phyloP scores from a whole-genome alignment of 2,329 filamentous ascomycete genomes.

The Aspergillus versicolor region DNA sequence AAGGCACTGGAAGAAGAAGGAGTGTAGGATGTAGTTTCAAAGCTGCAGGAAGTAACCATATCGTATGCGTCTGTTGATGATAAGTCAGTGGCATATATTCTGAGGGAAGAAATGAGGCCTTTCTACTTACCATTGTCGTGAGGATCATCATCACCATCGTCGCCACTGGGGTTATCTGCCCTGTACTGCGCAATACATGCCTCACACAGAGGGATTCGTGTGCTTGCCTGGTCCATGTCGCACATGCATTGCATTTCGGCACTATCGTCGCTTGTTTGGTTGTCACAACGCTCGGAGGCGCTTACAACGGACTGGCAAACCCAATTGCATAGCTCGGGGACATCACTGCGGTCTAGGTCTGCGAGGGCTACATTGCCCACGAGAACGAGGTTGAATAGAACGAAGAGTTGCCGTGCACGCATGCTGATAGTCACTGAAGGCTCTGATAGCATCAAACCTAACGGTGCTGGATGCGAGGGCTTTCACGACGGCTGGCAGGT shows the following conservation, averaged over 20 bases:
- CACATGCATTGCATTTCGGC: slow-evolving; percentile 31
- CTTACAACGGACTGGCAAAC: slow-evolving; percentile 26
- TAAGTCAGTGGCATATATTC: slow-evolving; percentile 6
- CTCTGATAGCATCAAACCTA: neutral
- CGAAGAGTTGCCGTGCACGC: slow-evolving; percentile 21
- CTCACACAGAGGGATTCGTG: slow-evolving; percentile 30
- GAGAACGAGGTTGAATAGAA: slow-evolving; percentile 26
- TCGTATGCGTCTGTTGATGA: slow-evolving; percentile 27
- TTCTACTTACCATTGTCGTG: slow-evolving; percentile 28
- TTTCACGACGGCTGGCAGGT: neutral
- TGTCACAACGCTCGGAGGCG: slow-evolving; percentile 25
- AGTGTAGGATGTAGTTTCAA: slow-evolving; percentile 29
- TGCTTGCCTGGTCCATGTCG: slow-evolving; percentile 25
- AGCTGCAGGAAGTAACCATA: slow-evolving; percentile 28
- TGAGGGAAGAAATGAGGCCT: neutral
- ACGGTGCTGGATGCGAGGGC: neutral
- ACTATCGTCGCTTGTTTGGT: slow-evolving; percentile 20
- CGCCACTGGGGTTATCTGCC: slow-evolving; percentile 13
- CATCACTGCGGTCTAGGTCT: slow-evolving; percentile 28
- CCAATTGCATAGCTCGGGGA: slow-evolving; percentile 28
- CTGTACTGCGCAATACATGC: slow-evolving; percentile 32
- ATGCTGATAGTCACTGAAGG: neutral
- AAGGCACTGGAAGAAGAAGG: neutral
- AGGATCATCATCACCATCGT: slow-evolving; percentile 19
- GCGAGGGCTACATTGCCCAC: slow-evolving; percentile 21